Evolutionary conservation across 2,329 filamentous ascomycete species (phyloP), one percentile per base, ranked within the genome.

Genomic region (Plectosphaerella cucumerina): DNA sequence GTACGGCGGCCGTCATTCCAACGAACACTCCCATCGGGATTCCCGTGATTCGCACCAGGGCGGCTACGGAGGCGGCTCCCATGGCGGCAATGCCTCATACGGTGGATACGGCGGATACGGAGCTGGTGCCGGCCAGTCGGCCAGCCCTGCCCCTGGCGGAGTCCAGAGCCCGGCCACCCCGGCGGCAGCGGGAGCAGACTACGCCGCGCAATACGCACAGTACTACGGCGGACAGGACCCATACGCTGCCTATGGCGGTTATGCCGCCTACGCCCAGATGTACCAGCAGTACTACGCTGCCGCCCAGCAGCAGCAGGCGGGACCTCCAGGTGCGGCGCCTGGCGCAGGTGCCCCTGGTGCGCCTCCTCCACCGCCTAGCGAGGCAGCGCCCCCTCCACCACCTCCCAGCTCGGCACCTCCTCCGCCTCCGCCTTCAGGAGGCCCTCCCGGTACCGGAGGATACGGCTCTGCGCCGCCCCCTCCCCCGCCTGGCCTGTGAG

Each of bases 201-300:
- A 94, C 66, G 83, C 83, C 48, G 84, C 87, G 17, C 88, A 93
- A 63, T 95, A 95, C 66, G 86, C 89, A 3, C 87, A 91, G 65
- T 94, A 95, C 68, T 93, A 92, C 55, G 78, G 77, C 56, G 76
- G 77, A 50, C 75, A 81, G 56, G 90, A 97, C 62, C 93, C 92
- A 0, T 97, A 97, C 66, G 90, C 90, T 41, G 85, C 89, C 9
- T 97, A 94, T 60, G 93, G 93, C 55, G 93, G 93, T 50, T 97
- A 94, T 69, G 81, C 86, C 59, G 88, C 87, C 42, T 86, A 86
- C 59, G 73, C 80, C 56, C 85, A 88, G 59, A 86, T 88, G 69
- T 90, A 90, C 60, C 84, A 89, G 63, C 85, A 89, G 60, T 87
- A 87, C 59, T 82, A 82, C 58, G 79, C 79, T 17, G 74, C 74